Evolutionary conservation across 805 yeast genomes (phyloP).

Genomic region (Hagleromyces aurorensis): DNA sequence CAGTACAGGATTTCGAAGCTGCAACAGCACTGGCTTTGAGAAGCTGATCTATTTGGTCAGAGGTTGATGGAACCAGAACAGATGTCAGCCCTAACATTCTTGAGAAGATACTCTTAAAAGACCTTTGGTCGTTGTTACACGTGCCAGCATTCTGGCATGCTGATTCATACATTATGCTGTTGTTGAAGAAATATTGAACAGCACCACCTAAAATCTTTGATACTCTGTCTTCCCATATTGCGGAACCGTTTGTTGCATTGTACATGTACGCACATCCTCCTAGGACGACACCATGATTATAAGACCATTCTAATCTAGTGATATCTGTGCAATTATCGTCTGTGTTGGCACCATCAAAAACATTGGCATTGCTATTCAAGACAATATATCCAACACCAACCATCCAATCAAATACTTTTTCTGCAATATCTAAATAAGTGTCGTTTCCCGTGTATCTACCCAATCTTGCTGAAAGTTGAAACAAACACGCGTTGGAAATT

Average conservation of each 20-base stretch:
- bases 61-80: slow-evolving; percentile 42
- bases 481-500: slow-evolving; percentile 56
- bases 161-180: slow-evolving; percentile 49
- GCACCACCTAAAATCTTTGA: slow-evolving; percentile 39
- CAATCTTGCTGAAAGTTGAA: slow-evolving; percentile 55
- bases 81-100: slow-evolving; percentile 56
- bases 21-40: slow-evolving; percentile 49
- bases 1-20: slow-evolving; percentile 64
- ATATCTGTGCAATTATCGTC: slow-evolving; percentile 53
- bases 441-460: slow-evolving; percentile 49
- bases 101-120: slow-evolving; percentile 63
- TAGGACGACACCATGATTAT: slow-evolving; percentile 60
- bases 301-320: slow-evolving; percentile 52
- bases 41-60: slow-evolving; percentile 35
- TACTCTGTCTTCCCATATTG: slow-evolving; percentile 44
- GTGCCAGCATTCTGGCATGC: slow-evolving; percentile 43
- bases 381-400: slow-evolving; percentile 39
- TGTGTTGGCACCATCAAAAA: slow-evolving; percentile 67
- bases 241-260: slow-evolving; percentile 45
- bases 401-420: slow-evolving; percentile 53
- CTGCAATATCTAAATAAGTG: slow-evolving; percentile 45
- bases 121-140: slow-evolving; percentile 71
- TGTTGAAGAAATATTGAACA: slow-evolving; percentile 40
- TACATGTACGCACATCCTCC: slow-evolving; percentile 67
- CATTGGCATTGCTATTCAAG: slow-evolving; percentile 46